Conservation (phyloP, 2,329 filamentous ascomycete species). For the Arthrobotrys megalospora region DNA sequence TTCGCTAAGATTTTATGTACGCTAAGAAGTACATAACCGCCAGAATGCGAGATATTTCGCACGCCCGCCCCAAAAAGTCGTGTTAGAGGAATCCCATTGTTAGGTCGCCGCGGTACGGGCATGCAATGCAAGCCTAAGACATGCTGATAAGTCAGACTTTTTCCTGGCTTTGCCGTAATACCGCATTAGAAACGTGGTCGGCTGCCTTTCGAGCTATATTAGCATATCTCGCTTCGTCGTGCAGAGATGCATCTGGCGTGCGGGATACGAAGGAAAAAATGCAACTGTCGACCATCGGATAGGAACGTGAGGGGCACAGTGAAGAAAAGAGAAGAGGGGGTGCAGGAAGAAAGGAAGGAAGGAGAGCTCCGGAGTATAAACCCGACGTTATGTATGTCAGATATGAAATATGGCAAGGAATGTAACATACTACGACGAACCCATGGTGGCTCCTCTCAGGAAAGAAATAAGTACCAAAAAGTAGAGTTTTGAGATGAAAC, state of each 20-base stretch:
- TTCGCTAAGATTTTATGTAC: neutral
- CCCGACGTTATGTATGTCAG: constrained; percentile 7
- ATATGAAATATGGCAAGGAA: constrained; percentile 18
- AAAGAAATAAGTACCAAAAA: constrained; percentile 16
- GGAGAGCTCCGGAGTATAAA: constrained; percentile 18
- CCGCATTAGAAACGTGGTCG: constrained; percentile 19
- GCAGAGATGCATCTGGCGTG: constrained; percentile 26
- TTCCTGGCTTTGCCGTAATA: constrained; percentile 9
- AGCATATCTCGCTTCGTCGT: constrained; percentile 23
- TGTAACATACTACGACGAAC: constrained; percentile 1
- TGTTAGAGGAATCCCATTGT: neutral
- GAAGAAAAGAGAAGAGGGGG: neutral
- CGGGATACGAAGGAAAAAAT: constrained; percentile 3
- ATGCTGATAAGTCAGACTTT: constrained; percentile 21
- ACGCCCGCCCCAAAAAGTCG: neutral
- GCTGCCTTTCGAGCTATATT: constrained; percentile 15
- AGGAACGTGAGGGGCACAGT: neutral
- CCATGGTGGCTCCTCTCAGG: constrained; percentile 2
- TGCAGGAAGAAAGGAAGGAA: neutral
- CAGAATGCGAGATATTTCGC: neutral
- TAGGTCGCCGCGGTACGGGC: constrained; percentile 9
- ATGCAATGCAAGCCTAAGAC: constrained; percentile 26
- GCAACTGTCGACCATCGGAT: constrained; percentile 4
- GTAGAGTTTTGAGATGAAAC: constrained; percentile 12
- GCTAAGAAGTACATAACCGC: constrained; percentile 2